phyloP scores from a whole-genome alignment of 1,139 yeast genomes.

The Torulaspora pretoriensis region DNA sequence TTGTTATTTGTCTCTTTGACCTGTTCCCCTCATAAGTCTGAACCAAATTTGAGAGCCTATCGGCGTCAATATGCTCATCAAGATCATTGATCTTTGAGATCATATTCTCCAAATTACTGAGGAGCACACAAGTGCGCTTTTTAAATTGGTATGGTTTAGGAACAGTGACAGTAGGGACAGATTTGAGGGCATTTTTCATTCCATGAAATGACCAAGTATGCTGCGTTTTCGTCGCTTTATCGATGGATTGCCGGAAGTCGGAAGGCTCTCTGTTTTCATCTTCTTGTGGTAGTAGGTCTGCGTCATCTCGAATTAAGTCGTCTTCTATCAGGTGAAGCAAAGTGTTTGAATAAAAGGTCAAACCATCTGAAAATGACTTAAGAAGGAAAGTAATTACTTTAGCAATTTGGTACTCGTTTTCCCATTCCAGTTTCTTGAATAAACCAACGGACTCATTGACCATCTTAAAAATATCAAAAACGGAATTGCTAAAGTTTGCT shows the following conservation, averaged over 20 bases:
- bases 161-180: constrained; percentile 37
- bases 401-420: constrained; percentile 56
- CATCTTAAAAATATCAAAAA: constrained; percentile 62
- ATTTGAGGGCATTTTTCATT: constrained; percentile 44
- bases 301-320: constrained; percentile 45
- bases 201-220: constrained; percentile 46
- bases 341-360: constrained; percentile 49
- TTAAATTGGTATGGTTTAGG: constrained; percentile 61
- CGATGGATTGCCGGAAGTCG: constrained; percentile 40
- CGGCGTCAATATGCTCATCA: constrained; percentile 63
- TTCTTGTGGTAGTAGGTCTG: constrained; percentile 25
- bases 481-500: constrained; percentile 49
- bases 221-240: constrained; percentile 46
- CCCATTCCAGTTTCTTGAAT: constrained; percentile 59
- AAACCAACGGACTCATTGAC: constrained; percentile 55
- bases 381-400: constrained; percentile 54
- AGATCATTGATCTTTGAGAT: constrained; percentile 53
- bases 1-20: constrained; percentile 37
- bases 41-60: constrained; percentile 49
- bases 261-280: constrained; percentile 34
- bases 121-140: constrained; percentile 64
- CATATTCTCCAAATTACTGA: constrained; percentile 66
- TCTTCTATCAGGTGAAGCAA: constrained; percentile 46
- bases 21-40: constrained; percentile 35
- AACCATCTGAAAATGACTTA: constrained; percentile 59